phyloP scores from a whole-genome alignment of 2,329 filamentous ascomycete genomes.

The Fusarium heterosporum region DNA sequence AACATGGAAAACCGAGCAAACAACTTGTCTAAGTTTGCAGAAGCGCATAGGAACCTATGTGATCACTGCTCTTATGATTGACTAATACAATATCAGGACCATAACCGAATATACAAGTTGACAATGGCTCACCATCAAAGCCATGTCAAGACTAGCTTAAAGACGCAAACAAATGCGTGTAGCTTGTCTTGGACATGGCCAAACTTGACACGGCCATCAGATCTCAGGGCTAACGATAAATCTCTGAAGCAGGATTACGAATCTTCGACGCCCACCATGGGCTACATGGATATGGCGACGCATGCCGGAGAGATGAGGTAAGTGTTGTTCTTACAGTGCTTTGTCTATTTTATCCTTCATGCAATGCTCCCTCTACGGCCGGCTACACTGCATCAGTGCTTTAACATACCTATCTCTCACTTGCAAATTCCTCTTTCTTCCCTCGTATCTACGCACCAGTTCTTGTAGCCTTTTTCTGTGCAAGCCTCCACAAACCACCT shows the following conservation, averaged over 20 bases:
- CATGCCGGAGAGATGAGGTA: constrained; percentile 67
- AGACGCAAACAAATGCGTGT: constrained; percentile 12
- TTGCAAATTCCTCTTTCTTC: background rate
- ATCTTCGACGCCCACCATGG: constrained; percentile 64
- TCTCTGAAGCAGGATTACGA: constrained; percentile 64
- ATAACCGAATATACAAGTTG: background rate
- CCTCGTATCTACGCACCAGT: background rate
- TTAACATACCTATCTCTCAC: background rate
- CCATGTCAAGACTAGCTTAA: constrained; percentile 3
- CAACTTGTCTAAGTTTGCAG: constrained; percentile 4
- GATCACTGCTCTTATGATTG: background rate
- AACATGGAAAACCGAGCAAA: constrained; percentile 26
- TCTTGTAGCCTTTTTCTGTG: constrained; percentile 1
- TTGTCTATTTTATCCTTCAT: constrained; percentile 13
- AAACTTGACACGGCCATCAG: constrained; percentile 15
- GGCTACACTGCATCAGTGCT: background rate
- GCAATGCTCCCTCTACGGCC: background rate
- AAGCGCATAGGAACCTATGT: background rate
- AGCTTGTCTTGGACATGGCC: constrained; percentile 5
- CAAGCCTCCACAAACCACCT: background rate
- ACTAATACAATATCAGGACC: constrained; percentile 16
- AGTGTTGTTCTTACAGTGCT: constrained; percentile 49
- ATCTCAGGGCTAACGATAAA: constrained; percentile 37
- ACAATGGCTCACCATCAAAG: background rate
- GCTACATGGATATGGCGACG: constrained; percentile 65